phyloP scores from a whole-genome alignment of 306 rosid genomes.

The Sicyos baderoa region DNA sequence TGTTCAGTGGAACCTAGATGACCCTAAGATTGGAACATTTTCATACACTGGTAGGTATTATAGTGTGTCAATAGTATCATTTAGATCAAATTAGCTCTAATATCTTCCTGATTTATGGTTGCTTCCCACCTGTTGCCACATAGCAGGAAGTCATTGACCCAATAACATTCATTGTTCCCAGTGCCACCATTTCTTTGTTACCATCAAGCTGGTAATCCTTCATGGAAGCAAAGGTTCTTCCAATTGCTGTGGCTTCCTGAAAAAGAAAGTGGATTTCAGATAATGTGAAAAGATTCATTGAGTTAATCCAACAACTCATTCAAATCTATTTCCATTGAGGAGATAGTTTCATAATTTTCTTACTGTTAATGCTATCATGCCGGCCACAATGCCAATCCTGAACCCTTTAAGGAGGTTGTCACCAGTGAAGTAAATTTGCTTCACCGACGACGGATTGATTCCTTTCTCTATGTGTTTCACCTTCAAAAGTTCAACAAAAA shows the following conservation, averaged over 20 bases:
- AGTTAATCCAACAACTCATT: slow-evolving; percentile 4
- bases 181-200: slow-evolving; percentile 93
- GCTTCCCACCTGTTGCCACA: slow-evolving; percentile 78
- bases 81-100: slow-evolving; percentile 5
- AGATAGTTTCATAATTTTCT: slow-evolving; percentile 29
- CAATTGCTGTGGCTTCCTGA: slow-evolving; percentile 92
- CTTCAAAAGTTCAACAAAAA: slow-evolving; percentile 29
- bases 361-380: slow-evolving; percentile 83
- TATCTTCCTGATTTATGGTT: background rate
- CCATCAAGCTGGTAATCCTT: slow-evolving; percentile 93
- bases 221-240: slow-evolving; percentile 94
- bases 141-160: slow-evolving; percentile 97
- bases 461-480: slow-evolving; percentile 67
- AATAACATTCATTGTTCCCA: slow-evolving; percentile 82
- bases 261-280: background rate
- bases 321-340: slow-evolving; percentile 10
- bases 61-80: background rate
- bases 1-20: background rate
- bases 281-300: background rate
- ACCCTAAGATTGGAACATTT: background rate
- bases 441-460: slow-evolving; percentile 75
- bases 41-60: background rate
- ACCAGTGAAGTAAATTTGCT: slow-evolving; percentile 56
- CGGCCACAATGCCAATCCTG: slow-evolving; percentile 71
- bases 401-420: slow-evolving; percentile 62